These are phyloP conservation scores for Stachybotrys chlorohalonatus DNA, from an alignment of 2,329 filamentous ascomycete species.

Conservation along the genomic window DNA sequence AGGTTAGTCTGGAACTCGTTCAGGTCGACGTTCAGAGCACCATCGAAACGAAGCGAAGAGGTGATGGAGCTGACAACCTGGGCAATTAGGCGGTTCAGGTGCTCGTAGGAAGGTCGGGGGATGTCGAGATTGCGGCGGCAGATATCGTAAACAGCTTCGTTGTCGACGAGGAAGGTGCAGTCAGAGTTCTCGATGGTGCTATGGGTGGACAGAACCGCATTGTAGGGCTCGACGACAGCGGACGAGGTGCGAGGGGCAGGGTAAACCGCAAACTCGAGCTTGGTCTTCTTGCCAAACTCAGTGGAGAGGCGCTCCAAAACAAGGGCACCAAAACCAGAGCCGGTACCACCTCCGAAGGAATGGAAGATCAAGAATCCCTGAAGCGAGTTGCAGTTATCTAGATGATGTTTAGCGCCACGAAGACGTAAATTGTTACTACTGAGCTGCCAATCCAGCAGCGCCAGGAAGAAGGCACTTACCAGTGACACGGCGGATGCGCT, in stretches of 20 bases:
- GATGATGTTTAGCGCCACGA: conserved; percentile 5
- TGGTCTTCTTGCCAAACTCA: conserved; percentile 69
- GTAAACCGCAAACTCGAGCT: conserved; percentile 68
- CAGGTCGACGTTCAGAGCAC: conserved; percentile 63
- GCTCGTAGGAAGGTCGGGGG: conserved; percentile 58
- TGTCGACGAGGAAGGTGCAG: conserved; percentile 69
- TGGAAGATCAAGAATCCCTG: conserved; percentile 70
- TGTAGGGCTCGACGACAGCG: conserved; percentile 66
- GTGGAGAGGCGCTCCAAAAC: conserved; percentile 64
- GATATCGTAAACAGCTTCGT: conserved; percentile 68
- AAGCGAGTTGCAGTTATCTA: conserved; percentile 64
- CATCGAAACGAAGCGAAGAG: conserved; percentile 62
- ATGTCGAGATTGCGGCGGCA: conserved; percentile 65
- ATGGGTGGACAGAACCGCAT: conserved; percentile 64
- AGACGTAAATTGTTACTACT: background rate
- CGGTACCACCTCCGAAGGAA: conserved; percentile 65
- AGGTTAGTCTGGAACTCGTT: conserved; percentile 74
- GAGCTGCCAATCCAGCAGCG: background rate
- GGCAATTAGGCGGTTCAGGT: conserved; percentile 64
- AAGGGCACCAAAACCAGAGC: conserved; percentile 64
- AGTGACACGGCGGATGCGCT: conserved; percentile 59
- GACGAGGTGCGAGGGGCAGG: conserved; percentile 61
- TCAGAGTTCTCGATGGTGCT: conserved; percentile 72
- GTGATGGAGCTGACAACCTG: conserved; percentile 70
- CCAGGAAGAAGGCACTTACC: conserved; percentile 34